Evolutionary conservation across 495 filamentous ascomycete genomes (phyloP), one percentile per base, ranked within the genome.

Genomic region (Hypoxylon fragiforme): DNA sequence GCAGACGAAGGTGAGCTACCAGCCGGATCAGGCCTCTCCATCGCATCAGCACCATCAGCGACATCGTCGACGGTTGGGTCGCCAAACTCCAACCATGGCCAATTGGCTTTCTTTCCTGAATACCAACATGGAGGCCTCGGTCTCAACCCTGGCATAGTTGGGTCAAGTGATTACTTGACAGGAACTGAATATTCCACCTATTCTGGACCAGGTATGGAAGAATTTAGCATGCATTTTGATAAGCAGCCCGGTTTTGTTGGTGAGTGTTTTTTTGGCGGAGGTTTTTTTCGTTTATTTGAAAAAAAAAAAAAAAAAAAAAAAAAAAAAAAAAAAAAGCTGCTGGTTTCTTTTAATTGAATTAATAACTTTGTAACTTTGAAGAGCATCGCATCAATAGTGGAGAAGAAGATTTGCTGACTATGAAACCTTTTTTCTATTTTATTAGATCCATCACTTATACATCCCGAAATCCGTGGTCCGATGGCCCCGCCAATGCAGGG

Each of bases 31-130:
- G 73, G 79, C 77, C 67, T 91, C 39, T 91, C 88, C 12, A 89
- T 86, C 46, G 85, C 87, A 19, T 94, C 90, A 2, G 86, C 80
- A 1, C 81, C 85, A 11, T 92, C 89, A 11, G 85, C 86, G 9
- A 79, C 88, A 12, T 94, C 91, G 1, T 95, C 91, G 3, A 80
- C 85, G 24, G 86, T 89, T 60, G 89, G 86, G 24, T 96, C 91
- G 7, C 91, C 91, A 14, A 87, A 85, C 52, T 86, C 86, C 0
- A 81, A 79, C 44, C 78, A 80, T 50, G 76, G 81, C 13, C 81
- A 86, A 32, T 73, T 78, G 42, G 72, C 81, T 31, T 72, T 76
- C 65, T 73, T 83, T 63, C 67, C 80, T 71, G 60, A 83, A 54
- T 89, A 86, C 81, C 79, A 80, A n/a, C 74, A 79, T 22, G 72